These are phyloP conservation scores for Teratosphaeria nubilosa DNA, from an alignment of 2,329 filamentous ascomycete species.

Conservation along the genomic window DNA sequence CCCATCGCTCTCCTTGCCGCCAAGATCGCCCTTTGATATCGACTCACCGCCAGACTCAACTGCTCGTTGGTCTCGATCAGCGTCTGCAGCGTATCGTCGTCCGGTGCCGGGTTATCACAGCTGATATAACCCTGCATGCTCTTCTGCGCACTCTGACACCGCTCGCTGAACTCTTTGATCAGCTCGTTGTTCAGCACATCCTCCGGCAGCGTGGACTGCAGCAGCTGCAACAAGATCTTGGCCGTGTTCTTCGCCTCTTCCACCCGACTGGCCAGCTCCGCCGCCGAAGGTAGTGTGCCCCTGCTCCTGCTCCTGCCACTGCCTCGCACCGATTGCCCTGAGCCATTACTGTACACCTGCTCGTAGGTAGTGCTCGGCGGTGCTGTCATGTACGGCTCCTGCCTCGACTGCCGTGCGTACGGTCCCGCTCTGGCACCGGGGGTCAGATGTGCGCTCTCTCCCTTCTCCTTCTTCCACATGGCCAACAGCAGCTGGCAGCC, in stretches of 20 bases:
- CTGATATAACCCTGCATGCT: slow-evolving; percentile 82
- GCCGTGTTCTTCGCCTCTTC: slow-evolving; percentile 87
- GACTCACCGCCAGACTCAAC: slow-evolving; percentile 68
- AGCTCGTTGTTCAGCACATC: slow-evolving; percentile 79
- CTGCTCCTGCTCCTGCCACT: not conserved
- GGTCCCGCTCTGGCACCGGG: not conserved
- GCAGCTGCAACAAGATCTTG: slow-evolving; percentile 81
- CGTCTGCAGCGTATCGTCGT: slow-evolving; percentile 87
- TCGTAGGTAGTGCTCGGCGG: not conserved
- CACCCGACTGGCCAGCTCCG: slow-evolving; percentile 71
- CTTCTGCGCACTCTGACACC: slow-evolving; percentile 69
- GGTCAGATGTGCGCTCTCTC: slow-evolving; percentile 22
- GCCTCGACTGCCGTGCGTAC: not conserved
- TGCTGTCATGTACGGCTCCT: not conserved
- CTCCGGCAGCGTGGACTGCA: slow-evolving; percentile 68
- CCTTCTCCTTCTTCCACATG: slow-evolving; percentile 89
- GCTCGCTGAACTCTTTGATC: slow-evolving; percentile 80
- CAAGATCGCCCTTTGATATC: slow-evolving; percentile 71
- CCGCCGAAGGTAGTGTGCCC: slow-evolving; percentile 48
- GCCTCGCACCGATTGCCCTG: not conserved
- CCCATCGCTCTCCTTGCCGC: slow-evolving; percentile 42
- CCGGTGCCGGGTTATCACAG: slow-evolving; percentile 65
- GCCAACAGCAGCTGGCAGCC: slow-evolving; percentile 59
- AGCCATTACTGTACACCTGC: not conserved
- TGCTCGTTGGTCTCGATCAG: slow-evolving; percentile 93